phyloP scores from a whole-genome alignment of 2,329 filamentous ascomycete species.

The Emmonsiellopsis sp. region DNA sequence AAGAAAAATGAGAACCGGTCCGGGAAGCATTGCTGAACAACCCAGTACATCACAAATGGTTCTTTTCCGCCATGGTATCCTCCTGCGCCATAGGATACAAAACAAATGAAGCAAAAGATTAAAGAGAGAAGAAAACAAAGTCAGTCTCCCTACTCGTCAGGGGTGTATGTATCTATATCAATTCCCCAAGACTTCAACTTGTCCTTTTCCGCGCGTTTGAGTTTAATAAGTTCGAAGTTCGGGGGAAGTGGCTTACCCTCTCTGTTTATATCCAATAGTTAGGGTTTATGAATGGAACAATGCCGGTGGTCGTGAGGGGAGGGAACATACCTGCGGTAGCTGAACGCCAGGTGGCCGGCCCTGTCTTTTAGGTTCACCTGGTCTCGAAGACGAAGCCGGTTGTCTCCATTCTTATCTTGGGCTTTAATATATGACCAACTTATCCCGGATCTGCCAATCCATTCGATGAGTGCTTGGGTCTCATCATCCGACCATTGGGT shows the following conservation, averaged over 20 bases:
- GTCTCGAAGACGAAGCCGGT: conserved; percentile 28
- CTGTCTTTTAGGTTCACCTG: conserved; percentile 49
- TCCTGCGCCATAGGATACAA: no score
- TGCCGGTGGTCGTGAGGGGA: not conserved
- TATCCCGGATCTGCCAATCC: conserved; percentile 40
- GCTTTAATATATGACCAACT: conserved; percentile 41
- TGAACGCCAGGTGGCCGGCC: conserved; percentile 45
- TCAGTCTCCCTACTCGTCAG: no score
- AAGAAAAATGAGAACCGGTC: no score
- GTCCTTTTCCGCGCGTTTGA: conserved; percentile 19
- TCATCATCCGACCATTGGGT: conserved; percentile 31
- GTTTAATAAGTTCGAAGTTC: conserved; percentile 36
- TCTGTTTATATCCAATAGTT: conserved; percentile 15
- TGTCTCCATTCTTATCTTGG: conserved; percentile 21
- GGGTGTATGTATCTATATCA: not conserved
- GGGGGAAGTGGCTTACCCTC: conserved; percentile 26
- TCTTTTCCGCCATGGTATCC: no score
- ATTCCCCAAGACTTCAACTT: conserved; percentile 6
- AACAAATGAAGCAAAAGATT: not conserved
- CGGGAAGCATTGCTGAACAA: no score
- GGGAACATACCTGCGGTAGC: conserved; percentile 33
- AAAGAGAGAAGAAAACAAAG: no score
- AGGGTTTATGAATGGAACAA: not conserved
- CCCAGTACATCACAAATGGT: no score
- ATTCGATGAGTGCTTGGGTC: conserved; percentile 31